Conservation (phyloP, 176 grass and related monocot species). For the Stipa capillata region DNA sequence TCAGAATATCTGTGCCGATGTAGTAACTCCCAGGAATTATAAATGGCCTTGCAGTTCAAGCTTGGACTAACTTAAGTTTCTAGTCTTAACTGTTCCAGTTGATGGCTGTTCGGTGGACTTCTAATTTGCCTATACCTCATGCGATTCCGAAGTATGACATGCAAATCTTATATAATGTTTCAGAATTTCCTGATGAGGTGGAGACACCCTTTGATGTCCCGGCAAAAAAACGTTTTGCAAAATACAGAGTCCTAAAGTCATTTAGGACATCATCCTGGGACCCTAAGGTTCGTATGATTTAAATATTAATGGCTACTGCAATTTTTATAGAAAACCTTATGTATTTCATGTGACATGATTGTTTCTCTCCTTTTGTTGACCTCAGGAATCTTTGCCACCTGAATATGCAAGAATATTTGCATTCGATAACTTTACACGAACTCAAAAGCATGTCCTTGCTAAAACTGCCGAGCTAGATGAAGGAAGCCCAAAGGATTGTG, state of each 20-base stretch:
- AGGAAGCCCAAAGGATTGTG: conserved; percentile 45
- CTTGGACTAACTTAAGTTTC: not conserved
- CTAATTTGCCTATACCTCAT: not conserved
- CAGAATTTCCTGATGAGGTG: conserved; percentile 99
- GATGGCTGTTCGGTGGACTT: not conserved
- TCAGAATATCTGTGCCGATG: not conserved
- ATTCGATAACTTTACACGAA: conserved; percentile 84
- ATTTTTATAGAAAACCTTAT: not conserved
- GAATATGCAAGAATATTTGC: conserved; percentile 96
- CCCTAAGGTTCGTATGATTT: conserved; percentile 57
- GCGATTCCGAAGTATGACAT: not conserved
- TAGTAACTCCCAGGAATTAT: not conserved
- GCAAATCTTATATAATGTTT: conserved; percentile 14
- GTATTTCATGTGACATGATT: conserved; percentile 24
- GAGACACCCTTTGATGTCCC: conserved; percentile 87
- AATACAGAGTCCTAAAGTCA: conserved; percentile 91
- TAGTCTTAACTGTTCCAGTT: not conserved
- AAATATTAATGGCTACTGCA: not conserved
- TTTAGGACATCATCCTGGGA: conserved; percentile 95
- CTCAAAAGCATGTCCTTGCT: conserved; percentile 72
- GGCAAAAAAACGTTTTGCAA: conserved; percentile 90
- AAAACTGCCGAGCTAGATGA: conserved; percentile 41
- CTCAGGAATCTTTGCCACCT: conserved; percentile 83
- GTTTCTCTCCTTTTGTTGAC: conserved; percentile 15
- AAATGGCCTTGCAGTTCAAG: not conserved